Base-by-base conservation (phyloP, 2,329 filamentous ascomycete genomes). In the Ophiostoma piceae region DNA sequence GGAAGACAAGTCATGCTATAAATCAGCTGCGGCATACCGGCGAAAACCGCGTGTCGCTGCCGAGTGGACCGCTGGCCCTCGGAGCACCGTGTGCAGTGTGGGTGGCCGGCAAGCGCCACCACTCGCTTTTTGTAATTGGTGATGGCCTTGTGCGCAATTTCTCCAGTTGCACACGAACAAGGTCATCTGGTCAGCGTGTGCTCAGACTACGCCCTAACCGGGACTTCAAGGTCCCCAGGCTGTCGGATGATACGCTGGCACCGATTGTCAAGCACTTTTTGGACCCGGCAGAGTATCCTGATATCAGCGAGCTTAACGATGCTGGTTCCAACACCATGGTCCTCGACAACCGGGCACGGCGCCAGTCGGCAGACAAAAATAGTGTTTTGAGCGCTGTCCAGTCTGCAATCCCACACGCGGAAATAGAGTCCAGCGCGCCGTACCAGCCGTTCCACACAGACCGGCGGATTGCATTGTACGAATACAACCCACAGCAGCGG, bases 371-470 rank as follows among this genome's bases (percentile, higher is more conserved):
- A 26, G 65, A 66, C 65, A 32, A 67, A 14, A 67, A 75, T 73
- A 74, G 71, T 29, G 12, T 73, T 16, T 82, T 80, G 75, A 80
- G 78, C 75, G 81, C 79, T 69, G 85, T 82, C 77, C 90, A 82
- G 79, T 91, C 80, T 77, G 90, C 81, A 77, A 94, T 87, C 70
- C 87, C 88, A 0, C 87, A 89, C 73, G 92, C 92, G 6, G 94
- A 97, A 81, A 96, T 97, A 73, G 95, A 99, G 77, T 97, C 94
- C 1, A 97, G 94, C 76, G 91, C 94, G 4, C 92, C 94, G 1
- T 98, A 97, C 75, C 94, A 97, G 76, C 94, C 95, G 0, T 97
- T 98, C 81, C 94, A 98, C 77, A 95, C 94, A 0, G 94, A 98
- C 76, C 87, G 88, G 69, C 88, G 94, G 2, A 91, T 98, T 64